phyloP scores from a whole-genome alignment of 345 rosid genomes.

The Clausena lansium region DNA sequence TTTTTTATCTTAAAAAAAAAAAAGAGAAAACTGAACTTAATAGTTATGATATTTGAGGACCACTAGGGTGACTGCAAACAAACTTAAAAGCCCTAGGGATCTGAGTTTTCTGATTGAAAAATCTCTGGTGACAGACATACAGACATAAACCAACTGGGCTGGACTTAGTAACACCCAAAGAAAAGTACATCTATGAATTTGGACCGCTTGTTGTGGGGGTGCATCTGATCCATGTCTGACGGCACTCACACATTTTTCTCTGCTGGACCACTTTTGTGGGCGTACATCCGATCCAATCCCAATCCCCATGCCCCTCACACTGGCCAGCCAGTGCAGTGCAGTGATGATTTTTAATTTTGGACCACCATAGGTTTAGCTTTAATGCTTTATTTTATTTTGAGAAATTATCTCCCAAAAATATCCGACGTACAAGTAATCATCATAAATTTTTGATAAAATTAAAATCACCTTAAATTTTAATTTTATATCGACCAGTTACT shows the following conservation, averaged over 20 bases:
- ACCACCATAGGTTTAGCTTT: conserved; percentile 18
- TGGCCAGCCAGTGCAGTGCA: not conserved
- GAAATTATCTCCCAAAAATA: no score
- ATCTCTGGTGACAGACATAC: conserved; percentile 12
- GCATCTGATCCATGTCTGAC: conserved; percentile 17
- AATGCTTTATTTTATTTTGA: no score
- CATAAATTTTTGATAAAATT: no score
- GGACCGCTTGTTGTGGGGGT: not conserved
- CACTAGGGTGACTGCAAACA: not conserved
- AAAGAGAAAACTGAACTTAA: no score
- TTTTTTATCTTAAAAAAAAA: no score
- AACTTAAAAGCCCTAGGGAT: conserved; percentile 26
- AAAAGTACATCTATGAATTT: not conserved
- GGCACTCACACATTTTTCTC: not conserved
- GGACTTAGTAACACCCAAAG: conserved; percentile 14
- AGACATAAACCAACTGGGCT: not conserved
- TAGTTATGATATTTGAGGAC: not conserved
- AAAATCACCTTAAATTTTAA: no score
- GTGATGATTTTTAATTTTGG: not conserved
- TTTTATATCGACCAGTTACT: no score
- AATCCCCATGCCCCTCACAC: no score
- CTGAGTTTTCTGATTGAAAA: conserved; percentile 13
- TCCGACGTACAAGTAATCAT: no score
- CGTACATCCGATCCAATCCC: conserved; percentile 12
- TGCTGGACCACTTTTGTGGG: conserved; percentile 22